Conservation (phyloP, 2,329 filamentous ascomycete genomes). For the Pestalotiopsis sp. region DNA sequence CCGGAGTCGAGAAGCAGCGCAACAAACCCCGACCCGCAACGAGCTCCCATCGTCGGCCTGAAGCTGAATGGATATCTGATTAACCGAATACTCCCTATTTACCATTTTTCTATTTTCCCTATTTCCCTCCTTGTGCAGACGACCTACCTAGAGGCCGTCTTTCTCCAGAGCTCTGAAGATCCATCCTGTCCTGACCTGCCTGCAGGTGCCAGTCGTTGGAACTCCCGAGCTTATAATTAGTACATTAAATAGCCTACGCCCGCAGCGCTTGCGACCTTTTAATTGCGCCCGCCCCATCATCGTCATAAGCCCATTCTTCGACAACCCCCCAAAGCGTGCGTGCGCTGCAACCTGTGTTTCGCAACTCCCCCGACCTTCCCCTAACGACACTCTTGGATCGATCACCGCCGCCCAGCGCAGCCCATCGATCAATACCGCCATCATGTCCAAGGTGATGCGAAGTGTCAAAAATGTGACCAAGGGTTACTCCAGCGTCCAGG, state of each 20-base stretch:
- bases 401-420: conserved; percentile 13
- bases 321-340: conserved; percentile 4
- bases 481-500: conserved; percentile 93
- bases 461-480: conserved; percentile 99
- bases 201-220: not conserved
- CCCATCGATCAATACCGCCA: conserved; percentile 33
- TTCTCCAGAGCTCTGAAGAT: not conserved
- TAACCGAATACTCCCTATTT: not conserved
- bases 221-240: not conserved
- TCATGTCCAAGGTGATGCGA: conserved; percentile 95
- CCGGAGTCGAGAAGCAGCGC: not conserved
- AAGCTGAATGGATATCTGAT: not conserved
- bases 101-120: not conserved
- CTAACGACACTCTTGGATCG: not conserved
- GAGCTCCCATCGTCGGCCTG: not conserved
- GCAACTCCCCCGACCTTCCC: conserved; percentile 9
- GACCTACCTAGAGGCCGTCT: not conserved
- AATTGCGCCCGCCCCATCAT: conserved; percentile 24
- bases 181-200: not conserved
- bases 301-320: conserved; percentile 13
- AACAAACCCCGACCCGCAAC: not conserved
- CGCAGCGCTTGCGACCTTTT: conserved; percentile 22
- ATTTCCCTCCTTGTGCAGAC: not conserved
- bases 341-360: conserved; percentile 4
- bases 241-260: not conserved